A percentile compares a stretch with the other conserved stretches of the same genome.
phyloP scores from a whole-genome alignment of 495 filamentous ascomycete genomes.

The Trichocladium antarcticum region DNA sequence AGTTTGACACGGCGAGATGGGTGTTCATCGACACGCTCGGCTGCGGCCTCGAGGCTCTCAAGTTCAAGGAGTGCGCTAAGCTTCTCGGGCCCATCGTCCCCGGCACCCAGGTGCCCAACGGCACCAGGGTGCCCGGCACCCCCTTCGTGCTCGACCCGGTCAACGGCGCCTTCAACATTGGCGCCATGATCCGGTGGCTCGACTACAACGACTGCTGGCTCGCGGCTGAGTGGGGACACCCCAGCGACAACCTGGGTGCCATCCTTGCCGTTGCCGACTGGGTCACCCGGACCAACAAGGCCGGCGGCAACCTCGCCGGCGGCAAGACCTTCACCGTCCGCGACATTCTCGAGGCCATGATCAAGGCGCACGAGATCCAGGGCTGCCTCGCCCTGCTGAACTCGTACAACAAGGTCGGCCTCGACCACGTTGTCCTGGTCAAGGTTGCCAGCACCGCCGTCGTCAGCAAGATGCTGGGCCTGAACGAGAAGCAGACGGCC shows the following conservation, averaged over 20 bases:
- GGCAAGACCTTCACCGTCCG: constrained; percentile 78
- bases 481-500: constrained; percentile 79
- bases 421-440: constrained; percentile 95
- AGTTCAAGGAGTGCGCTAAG: constrained; percentile 92
- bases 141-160: constrained; percentile 91
- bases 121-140: constrained; percentile 83
- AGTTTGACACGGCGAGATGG: constrained; percentile 89
- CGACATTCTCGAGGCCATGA: constrained; percentile 95
- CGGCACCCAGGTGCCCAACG: constrained; percentile 86
- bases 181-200: constrained; percentile 94
- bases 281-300: constrained; percentile 90
- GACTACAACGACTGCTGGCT: constrained; percentile 99
- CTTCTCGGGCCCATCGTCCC: constrained; percentile 88
- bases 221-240: constrained; percentile 97
- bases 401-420: constrained; percentile 94
- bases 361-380: constrained; percentile 99
- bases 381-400: constrained; percentile 93
- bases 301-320: constrained; percentile 72
- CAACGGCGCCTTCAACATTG: constrained; percentile 96
- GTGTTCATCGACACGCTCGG: constrained; percentile 92
- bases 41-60: constrained; percentile 88
- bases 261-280: constrained; percentile 90
- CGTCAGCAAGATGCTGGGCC: constrained; percentile 83
- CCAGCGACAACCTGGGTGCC: constrained; percentile 47
- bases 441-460: constrained; percentile 96